phyloP scores from a whole-genome alignment of 805 yeast genomes.

The Ogataea zsoltii region DNA sequence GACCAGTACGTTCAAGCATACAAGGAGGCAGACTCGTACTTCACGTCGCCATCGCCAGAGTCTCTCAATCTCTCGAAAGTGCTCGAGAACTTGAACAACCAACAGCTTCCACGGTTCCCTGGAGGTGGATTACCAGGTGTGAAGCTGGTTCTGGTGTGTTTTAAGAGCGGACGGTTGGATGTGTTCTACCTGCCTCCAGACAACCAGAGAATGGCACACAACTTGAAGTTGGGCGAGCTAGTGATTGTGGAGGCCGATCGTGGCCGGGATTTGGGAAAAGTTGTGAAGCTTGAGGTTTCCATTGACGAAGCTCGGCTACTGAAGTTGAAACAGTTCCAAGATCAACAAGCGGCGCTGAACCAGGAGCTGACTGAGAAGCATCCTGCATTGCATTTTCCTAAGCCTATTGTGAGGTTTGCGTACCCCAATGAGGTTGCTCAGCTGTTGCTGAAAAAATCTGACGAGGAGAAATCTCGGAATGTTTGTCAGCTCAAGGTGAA shows the following conservation, averaged over 20 bases:
- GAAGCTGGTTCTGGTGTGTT: constrained; percentile 62
- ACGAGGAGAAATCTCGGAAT: constrained; percentile 68
- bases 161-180: constrained; percentile 79
- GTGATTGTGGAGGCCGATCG: constrained; percentile 86
- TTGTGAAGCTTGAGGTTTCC: constrained; percentile 56
- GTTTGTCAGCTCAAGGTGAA: constrained; percentile 60
- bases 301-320: constrained; percentile 67
- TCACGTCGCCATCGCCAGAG: constrained; percentile 28
- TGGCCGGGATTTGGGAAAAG: constrained; percentile 73
- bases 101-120: constrained; percentile 35
- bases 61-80: constrained; percentile 27
- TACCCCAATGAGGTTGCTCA: constrained; percentile 59
- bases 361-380: constrained; percentile 35
- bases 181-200: constrained; percentile 62
- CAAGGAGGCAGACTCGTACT: constrained; percentile 30
- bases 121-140: constrained; percentile 31
- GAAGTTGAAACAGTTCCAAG: constrained; percentile 65
- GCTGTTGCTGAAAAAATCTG: constrained; percentile 57
- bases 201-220: constrained; percentile 22
- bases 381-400: constrained; percentile 64
- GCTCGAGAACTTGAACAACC: constrained; percentile 24
- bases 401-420: constrained; percentile 65
- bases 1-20: constrained; percentile 29
- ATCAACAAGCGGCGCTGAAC: constrained; percentile 65
- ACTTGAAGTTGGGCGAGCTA: constrained; percentile 56